Percentiles rank a stretch among this genome's conserved stretches.
Evolutionary conservation across 768 basidiomycete species (phyloP).

Genomic region (Leucocoprinus leucothites): DNA sequence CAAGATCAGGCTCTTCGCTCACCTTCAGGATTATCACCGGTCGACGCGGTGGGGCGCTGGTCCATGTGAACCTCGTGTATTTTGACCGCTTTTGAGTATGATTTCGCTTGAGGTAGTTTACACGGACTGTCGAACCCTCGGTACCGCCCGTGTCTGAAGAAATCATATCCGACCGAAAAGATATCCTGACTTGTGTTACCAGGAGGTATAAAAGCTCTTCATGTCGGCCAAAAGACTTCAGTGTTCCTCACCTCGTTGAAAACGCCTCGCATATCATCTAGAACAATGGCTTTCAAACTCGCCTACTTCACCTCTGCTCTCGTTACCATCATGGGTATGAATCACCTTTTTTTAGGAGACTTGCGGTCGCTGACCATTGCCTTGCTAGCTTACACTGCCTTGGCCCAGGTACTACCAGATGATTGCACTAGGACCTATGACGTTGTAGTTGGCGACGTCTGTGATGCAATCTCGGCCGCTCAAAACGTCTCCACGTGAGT

Average conservation of each 20-base stretch:
- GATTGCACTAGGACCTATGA: conserved; percentile 49
- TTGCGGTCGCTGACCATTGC: background rate
- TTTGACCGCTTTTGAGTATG: background rate
- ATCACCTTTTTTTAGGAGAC: background rate
- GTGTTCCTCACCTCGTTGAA: background rate
- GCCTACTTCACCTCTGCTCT: background rate
- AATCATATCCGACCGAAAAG: background rate
- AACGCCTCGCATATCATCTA: background rate
- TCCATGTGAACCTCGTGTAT: background rate
- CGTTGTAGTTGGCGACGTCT: conserved; percentile 51
- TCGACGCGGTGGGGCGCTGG: background rate
- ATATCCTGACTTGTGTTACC: background rate
- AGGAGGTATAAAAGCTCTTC: background rate
- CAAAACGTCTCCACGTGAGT: conserved; percentile 47
- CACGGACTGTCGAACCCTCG: too few species aligned
- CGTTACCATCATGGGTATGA: background rate
- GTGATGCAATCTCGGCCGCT: conserved; percentile 48
- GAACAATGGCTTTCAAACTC: background rate
- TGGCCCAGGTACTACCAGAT: background rate
- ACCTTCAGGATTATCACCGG: background rate
- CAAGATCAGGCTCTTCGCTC: background rate
- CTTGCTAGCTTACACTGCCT: background rate
- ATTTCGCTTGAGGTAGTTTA: too few species aligned
- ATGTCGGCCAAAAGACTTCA: background rate
- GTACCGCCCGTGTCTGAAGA: too few species aligned